Evolutionary conservation across 2,329 filamentous ascomycete genomes (phyloP).

Genomic region (Aspergillus carbonarius): DNA sequence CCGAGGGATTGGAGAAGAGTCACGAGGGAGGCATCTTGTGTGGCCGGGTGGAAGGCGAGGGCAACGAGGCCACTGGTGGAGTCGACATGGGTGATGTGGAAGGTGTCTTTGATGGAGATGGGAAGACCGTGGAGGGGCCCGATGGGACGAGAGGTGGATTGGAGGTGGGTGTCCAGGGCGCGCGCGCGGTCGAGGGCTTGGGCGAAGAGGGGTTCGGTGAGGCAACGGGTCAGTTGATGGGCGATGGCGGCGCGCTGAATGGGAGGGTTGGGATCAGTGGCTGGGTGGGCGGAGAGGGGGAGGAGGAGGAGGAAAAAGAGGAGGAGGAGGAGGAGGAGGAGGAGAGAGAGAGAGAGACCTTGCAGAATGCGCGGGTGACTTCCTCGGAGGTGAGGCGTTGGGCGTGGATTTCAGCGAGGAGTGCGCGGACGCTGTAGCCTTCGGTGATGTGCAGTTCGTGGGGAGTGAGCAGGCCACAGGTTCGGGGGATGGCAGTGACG

Average conservation of each 20-base stretch:
- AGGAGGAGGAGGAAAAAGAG: too few relatives aligned
- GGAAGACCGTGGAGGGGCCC: conserved; percentile 65
- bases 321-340: background rate
- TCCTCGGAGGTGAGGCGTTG: conserved; percentile 42
- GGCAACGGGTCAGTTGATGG: conserved; percentile 47
- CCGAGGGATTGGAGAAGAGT: conserved; percentile 59
- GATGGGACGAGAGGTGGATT: conserved; percentile 41
- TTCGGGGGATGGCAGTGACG: conserved; percentile 52
- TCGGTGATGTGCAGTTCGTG: conserved; percentile 58
- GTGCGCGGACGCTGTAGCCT: conserved; percentile 45
- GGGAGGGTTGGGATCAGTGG: background rate
- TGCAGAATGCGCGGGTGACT: conserved; percentile 57
- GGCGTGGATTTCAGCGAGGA: conserved; percentile 36
- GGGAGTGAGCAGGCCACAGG: conserved; percentile 52
- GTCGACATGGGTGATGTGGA: conserved; percentile 50
- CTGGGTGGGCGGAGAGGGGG: background rate
- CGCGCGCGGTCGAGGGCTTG: conserved; percentile 50
- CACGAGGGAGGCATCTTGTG: conserved; percentile 57
- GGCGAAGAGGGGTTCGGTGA: conserved; percentile 54
- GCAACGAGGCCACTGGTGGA: conserved; percentile 59
- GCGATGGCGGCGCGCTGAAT: conserved; percentile 37
- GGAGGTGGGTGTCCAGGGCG: conserved; percentile 49
- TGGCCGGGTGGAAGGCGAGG: conserved; percentile 60
- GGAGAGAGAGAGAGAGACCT: too few relatives aligned
- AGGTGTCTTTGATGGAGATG: conserved; percentile 52